Evolutionary conservation across 2,329 filamentous ascomycete genomes (phyloP), one percentile per base, ranked within the genome.

Genomic region (Fonsecaea erecta): DNA sequence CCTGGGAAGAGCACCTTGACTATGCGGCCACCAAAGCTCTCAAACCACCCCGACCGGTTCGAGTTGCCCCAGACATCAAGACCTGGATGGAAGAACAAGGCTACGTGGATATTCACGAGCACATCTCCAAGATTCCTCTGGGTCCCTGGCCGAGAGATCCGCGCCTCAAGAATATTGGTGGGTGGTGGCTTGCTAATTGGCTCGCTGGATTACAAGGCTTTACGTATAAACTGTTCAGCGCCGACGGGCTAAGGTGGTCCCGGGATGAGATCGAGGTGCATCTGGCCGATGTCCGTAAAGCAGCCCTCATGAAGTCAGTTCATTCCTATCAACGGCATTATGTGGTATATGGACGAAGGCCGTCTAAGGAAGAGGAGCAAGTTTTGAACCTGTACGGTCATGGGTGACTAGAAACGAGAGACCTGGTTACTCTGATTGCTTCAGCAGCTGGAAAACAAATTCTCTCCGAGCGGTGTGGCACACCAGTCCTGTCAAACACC

Each of bases 51-150:
- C 75, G 80, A 61, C 78, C 86, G 65, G 77, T 85, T 62, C 78
- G 83, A 2, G 79, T 86, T 30, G 84, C 83, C 0, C 81, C 85
- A 46, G 80, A 83, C 51, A 73, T 86, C 35, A 83, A 84, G 64
- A 77, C 73, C 2, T 85, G 81, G 78, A 84, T 88, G 75, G 78
- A 81, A 71, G 80, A 83, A 30, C 81, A 84, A 1, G 86, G 86
- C 0, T 88, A 86, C 63, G 79, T 83, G 2, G 83, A 88, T 61
- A 80, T 88, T 11, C 77, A 83, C 53, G 81, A 85, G 68, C 78
- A 79, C 35, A 72, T 83, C 14, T 80, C 78, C 68, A 86, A 85
- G 73, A 77, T 88, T 6, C 83, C 84, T 0, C 76, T 81, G 32
- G 84, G 84, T 57, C 74, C 78, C 2, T 86, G 84, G 84, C 80